phyloP scores from a whole-genome alignment of 208 protist species.

The Willaertia magna region DNA sequence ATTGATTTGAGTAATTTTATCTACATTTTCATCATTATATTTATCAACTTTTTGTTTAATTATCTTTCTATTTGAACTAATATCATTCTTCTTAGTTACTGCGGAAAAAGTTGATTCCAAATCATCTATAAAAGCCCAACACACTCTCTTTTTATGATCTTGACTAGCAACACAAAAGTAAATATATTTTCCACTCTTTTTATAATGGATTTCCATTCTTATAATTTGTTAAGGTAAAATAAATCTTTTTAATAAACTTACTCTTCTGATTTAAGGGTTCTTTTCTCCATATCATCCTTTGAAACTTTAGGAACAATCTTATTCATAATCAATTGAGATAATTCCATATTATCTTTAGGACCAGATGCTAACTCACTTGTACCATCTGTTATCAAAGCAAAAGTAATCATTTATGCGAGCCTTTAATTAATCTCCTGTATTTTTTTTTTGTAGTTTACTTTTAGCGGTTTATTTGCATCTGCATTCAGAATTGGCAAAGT shows the following conservation, averaged over 20 bases:
- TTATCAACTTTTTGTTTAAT: not conserved
- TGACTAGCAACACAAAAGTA: not conserved
- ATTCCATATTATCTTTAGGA: not conserved
- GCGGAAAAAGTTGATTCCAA: not conserved
- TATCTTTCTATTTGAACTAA: not conserved
- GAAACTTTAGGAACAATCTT: not conserved
- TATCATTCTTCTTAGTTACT: not conserved
- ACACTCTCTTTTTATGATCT: not conserved
- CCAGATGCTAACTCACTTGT: not conserved
- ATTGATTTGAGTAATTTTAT: not conserved
- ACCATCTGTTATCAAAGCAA: not conserved
- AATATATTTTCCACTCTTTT: not conserved
- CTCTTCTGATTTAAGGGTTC: not conserved
- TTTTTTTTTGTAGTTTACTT: no score
- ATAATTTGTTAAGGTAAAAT: not conserved
- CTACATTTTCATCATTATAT: not conserved
- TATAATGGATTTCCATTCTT: slow-evolving; percentile 2
- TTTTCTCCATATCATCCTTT: not conserved
- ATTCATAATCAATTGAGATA: not conserved
- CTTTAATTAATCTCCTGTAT: no score
- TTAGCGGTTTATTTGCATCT: no score
- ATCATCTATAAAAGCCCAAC: not conserved
- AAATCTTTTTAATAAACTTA: not conserved
- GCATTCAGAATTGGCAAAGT: no score
- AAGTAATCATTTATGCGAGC: no score